Evolutionary conservation across 345 rosid genomes (phyloP).

Genomic region (Murraya koenigii): DNA sequence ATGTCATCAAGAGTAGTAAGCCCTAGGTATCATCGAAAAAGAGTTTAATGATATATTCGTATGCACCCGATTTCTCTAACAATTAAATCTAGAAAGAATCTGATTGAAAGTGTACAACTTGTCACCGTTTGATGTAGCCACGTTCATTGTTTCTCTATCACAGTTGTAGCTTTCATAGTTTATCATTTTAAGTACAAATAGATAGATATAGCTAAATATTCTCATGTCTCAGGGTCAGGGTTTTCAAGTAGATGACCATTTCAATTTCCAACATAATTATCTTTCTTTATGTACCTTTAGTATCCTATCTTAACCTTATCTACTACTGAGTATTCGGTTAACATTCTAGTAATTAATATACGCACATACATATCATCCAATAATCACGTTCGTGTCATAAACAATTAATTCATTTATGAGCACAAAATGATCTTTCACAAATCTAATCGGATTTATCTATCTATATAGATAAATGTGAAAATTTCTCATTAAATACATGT

Average conservation of each 20-base stretch:
- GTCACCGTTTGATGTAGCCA: conserved; percentile 1
- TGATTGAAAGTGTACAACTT: neutral
- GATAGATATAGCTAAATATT: neutral
- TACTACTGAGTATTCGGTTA: neutral
- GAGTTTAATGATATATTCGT: too few relatives aligned
- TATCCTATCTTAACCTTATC: conserved; percentile 23
- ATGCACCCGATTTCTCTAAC: too few relatives aligned
- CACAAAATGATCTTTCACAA: neutral
- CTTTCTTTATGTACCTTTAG: neutral
- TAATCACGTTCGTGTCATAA: neutral
- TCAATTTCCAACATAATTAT: neutral
- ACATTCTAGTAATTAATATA: neutral
- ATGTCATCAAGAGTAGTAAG: too few relatives aligned
- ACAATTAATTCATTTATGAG: neutral
- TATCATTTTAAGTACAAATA: neutral
- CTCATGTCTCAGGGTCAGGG: neutral
- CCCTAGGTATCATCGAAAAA: too few relatives aligned
- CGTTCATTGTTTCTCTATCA: conserved; percentile 15
- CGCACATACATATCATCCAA: neutral
- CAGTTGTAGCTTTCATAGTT: conserved; percentile 4
- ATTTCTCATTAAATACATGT: too few relatives aligned
- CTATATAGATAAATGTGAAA: too few relatives aligned
- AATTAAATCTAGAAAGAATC: too few relatives aligned
- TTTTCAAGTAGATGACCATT: neutral
- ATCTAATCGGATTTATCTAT: neutral